Conservation (phyloP, 768 basidiomycete species). For the Calvatia gigantea region DNA sequence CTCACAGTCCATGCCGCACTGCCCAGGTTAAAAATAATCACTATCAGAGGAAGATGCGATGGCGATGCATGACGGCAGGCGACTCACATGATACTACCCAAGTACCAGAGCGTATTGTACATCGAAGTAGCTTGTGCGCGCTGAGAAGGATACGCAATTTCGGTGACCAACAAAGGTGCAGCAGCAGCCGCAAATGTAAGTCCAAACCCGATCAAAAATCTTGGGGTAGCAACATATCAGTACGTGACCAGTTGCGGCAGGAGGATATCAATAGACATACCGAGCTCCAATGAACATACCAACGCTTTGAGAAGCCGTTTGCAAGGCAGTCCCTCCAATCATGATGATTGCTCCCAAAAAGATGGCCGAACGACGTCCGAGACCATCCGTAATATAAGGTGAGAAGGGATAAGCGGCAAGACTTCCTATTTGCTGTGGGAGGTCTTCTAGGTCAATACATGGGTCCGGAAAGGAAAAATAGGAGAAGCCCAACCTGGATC, state of each 20-base stretch:
- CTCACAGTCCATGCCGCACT: conserved; percentile 61
- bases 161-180: conserved; percentile 73
- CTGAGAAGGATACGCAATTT: conserved; percentile 70
- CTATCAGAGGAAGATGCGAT: neutral
- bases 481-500: conserved; percentile 43
- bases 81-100: conserved; percentile 59
- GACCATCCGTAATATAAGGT: conserved; percentile 57
- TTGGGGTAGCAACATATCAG: conserved; percentile 13
- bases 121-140: conserved; percentile 66
- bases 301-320: conserved; percentile 55
- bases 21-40: neutral
- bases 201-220: conserved; percentile 63
- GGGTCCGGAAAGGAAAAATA: neutral
- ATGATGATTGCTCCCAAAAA: conserved; percentile 59
- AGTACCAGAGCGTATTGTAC: conserved; percentile 67
- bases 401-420: conserved; percentile 59
- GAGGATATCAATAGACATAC: conserved; percentile 23
- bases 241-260: neutral
- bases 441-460: neutral
- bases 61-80: neutral
- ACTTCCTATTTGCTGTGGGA: conserved; percentile 51
- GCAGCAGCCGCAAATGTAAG: conserved; percentile 64
- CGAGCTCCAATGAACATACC: conserved; percentile 69
- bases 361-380: conserved; percentile 58
- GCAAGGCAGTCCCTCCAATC: conserved; percentile 53